These are phyloP conservation scores for Chaetomium tenue DNA, from an alignment of 495 filamentous ascomycete species.

Conservation along the genomic window DNA sequence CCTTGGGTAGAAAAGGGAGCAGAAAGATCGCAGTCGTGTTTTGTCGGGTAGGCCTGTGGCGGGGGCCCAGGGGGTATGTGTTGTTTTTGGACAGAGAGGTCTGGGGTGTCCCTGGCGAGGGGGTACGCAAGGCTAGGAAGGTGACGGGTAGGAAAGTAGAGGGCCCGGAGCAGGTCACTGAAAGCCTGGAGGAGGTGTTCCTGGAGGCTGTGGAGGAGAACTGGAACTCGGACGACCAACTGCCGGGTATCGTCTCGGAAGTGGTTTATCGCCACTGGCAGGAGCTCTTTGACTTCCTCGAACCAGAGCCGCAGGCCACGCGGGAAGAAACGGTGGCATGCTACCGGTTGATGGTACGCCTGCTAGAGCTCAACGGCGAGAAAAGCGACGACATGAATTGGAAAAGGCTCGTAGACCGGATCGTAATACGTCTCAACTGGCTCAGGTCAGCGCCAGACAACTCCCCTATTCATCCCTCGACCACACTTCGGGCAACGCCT, in stretches of 20 bases:
- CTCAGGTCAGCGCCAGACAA: slow-evolving; percentile 4
- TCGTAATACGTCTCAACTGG: slow-evolving; percentile 30
- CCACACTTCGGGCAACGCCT: background rate
- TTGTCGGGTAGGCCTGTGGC: slow-evolving; percentile 3
- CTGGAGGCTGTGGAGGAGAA: slow-evolving; percentile 24
- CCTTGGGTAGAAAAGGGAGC: background rate
- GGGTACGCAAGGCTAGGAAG: background rate
- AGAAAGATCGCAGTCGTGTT: slow-evolving; percentile 4
- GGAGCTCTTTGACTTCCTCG: slow-evolving; percentile 38
- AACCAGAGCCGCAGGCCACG: slow-evolving; percentile 7
- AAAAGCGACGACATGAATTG: slow-evolving; percentile 25
- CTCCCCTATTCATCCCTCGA: background rate
- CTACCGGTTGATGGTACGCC: slow-evolving; percentile 33
- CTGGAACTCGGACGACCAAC: background rate
- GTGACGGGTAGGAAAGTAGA: background rate
- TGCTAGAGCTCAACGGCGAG: slow-evolving; percentile 37
- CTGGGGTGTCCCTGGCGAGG: slow-evolving; percentile 8
- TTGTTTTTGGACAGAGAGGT: slow-evolving; percentile 32
- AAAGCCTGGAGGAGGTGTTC: slow-evolving; percentile 31
- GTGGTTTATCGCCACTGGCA: slow-evolving; percentile 36
- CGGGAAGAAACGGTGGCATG: slow-evolving; percentile 18
- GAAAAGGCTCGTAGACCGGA: slow-evolving; percentile 33
- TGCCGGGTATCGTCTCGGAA: slow-evolving; percentile 29
- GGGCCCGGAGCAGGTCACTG: slow-evolving; percentile 13
- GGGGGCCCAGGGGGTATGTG: slow-evolving; percentile 1